phyloP scores from a whole-genome alignment of 2,329 filamentous ascomycete species.

The Ophiostoma pallidulum region DNA sequence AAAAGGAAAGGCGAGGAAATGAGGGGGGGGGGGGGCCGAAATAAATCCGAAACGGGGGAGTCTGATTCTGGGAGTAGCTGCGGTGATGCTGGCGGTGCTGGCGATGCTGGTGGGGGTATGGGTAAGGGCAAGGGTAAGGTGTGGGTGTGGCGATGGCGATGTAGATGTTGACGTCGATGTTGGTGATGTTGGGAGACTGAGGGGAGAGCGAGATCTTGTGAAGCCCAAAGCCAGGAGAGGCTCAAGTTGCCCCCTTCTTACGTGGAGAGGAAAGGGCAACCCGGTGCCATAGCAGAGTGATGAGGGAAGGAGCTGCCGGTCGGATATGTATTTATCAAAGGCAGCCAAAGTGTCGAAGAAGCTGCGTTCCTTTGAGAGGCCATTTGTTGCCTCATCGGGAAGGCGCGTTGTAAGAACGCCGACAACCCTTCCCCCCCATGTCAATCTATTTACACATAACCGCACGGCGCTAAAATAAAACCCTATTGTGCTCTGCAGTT shows the following conservation, averaged over 20 bases:
- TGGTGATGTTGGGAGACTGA: too few species aligned
- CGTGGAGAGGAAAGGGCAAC: neutral
- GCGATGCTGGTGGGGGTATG: too few species aligned
- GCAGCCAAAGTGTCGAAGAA: too few species aligned
- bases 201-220: too few species aligned
- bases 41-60: too few species aligned
- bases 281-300: neutral
- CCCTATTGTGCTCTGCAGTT: neutral
- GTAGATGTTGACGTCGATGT: neutral
- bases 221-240: too few species aligned
- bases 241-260: too few species aligned
- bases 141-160: neutral
- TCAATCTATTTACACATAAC: neutral
- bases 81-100: too few species aligned
- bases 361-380: neutral
- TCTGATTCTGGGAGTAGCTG: too few species aligned
- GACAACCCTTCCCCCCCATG: too few species aligned
- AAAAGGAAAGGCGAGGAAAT: neutral
- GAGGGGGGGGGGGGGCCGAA: too few species aligned
- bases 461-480: conserved; percentile 6
- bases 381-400: conserved; percentile 6
- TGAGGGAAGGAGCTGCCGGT: neutral
- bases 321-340: conserved; percentile 8
- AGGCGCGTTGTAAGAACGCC: neutral
- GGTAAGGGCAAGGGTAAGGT: too few species aligned